Percentiles rank a stretch among this genome's conserved stretches.
These are phyloP conservation scores for Albizia julibrissin DNA, from an alignment of 306 rosid species.

Conservation along the genomic window DNA sequence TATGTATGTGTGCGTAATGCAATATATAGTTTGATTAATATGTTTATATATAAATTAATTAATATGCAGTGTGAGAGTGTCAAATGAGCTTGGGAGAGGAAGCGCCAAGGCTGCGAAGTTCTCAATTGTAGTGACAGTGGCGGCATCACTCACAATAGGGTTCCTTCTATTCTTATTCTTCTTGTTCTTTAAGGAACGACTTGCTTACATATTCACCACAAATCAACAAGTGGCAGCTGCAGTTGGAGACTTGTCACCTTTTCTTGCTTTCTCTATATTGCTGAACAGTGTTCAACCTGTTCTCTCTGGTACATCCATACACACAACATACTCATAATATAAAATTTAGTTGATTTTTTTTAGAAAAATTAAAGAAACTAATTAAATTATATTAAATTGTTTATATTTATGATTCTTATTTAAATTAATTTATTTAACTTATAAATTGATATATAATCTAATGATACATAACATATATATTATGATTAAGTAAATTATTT, in stretches of 20 bases:
- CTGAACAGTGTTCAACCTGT: slow-evolving; percentile 63
- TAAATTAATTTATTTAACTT: too few species aligned
- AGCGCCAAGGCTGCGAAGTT: slow-evolving; percentile 52
- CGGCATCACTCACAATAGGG: slow-evolving; percentile 44
- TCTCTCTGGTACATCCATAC: slow-evolving; percentile 42
- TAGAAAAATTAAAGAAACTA: accelerated
- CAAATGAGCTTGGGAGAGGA: slow-evolving; percentile 64
- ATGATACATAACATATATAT: too few species aligned
- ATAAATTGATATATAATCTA: too few species aligned
- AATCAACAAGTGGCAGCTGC: slow-evolving; percentile 38
- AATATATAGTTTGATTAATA: too few species aligned
- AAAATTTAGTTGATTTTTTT: too few species aligned
- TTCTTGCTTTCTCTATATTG: slow-evolving; percentile 47
- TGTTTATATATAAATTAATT: background rate
- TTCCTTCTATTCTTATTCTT: slow-evolving; percentile 40
- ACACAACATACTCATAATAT: background rate
- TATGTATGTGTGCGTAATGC: background rate
- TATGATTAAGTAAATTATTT: too few species aligned
- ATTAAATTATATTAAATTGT: too few species aligned
- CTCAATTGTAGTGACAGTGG: slow-evolving; percentile 39
- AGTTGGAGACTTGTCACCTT: slow-evolving; percentile 51
- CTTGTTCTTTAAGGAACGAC: slow-evolving; percentile 40
- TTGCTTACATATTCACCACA: slow-evolving; percentile 49
- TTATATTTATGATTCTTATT: too few species aligned
- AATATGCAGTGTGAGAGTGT: slow-evolving; percentile 49